Conservation (phyloP, 2,329 filamentous ascomycete species). For the Mariannaea sp. region DNA sequence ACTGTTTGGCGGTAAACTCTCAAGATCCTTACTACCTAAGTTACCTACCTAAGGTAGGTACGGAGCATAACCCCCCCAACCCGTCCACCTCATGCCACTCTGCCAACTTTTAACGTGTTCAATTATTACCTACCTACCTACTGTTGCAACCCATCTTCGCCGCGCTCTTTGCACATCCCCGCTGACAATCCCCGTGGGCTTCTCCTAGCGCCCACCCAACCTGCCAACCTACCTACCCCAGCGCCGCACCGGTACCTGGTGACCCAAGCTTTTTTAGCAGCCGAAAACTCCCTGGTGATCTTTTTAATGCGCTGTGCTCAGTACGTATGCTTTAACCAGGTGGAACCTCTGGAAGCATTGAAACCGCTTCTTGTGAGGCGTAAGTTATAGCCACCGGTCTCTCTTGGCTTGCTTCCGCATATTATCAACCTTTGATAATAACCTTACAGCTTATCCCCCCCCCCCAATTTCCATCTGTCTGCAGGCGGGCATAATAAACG, state of each 20-base stretch:
- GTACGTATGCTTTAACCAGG: constrained; percentile 3
- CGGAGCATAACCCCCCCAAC: no score
- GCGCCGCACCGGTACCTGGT: constrained; percentile 17
- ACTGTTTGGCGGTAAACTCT: no score
- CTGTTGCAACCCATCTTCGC: constrained; percentile 1
- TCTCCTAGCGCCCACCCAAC: constrained; percentile 2
- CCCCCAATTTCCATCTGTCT: background rate
- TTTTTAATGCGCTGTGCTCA: background rate
- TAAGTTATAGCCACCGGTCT: background rate
- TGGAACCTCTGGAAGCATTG: constrained; percentile 5
- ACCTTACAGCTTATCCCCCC: background rate
- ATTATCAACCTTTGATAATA: background rate
- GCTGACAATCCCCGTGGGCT: constrained; percentile 4
- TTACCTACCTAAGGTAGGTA: no score
- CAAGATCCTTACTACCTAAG: no score
- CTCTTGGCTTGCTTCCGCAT: background rate
- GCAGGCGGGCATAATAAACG: background rate
- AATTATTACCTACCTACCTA: no score
- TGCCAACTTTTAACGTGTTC: background rate
- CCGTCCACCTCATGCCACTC: no score
- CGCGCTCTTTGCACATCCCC: background rate
- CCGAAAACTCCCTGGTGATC: background rate
- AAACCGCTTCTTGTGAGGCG: constrained; percentile 10
- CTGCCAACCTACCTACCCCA: background rate
- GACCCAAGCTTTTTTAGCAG: constrained; percentile 12